These are phyloP conservation scores for Effrenium voratum DNA, from an alignment of 73 alveolate genomes.

Conservation along the genomic window DNA sequence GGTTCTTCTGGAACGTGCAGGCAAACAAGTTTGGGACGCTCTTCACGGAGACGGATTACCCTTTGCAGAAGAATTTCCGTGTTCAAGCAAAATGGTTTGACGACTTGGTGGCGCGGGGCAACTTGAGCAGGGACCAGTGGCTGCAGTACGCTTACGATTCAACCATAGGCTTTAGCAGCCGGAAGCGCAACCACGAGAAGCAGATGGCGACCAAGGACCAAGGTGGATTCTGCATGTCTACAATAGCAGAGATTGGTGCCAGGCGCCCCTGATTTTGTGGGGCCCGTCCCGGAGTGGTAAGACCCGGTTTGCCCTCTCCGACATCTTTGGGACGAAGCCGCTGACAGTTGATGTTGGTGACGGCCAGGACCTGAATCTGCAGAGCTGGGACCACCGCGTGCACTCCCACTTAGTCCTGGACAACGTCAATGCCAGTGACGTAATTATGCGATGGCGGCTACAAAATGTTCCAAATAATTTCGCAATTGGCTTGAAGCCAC, in stretches of 20 bases:
- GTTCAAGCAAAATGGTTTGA: constrained; percentile 1
- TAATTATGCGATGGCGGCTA: background rate
- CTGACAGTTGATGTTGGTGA: constrained; percentile 5
- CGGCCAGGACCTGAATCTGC: background rate
- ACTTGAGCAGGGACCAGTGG: constrained; percentile 4
- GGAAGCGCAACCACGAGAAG: background rate
- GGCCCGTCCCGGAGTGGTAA: constrained; percentile 14
- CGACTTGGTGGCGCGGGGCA: background rate
- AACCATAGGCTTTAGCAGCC: background rate
- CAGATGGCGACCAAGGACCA: too few relatives aligned
- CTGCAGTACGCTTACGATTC: background rate
- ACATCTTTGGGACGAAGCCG: background rate
- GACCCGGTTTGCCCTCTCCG: constrained; percentile 10
- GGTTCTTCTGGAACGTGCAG: background rate
- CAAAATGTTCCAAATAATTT: too few relatives aligned
- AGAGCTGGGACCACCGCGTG: constrained; percentile 7
- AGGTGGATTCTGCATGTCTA: too few relatives aligned
- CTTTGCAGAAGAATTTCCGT: background rate
- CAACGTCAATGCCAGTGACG: background rate
- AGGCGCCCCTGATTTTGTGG: constrained; percentile 14
- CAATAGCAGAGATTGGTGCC: too few relatives aligned
- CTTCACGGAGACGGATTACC: background rate
- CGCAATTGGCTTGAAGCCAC: too few relatives aligned
- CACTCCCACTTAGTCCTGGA: background rate
- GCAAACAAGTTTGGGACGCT: background rate